phyloP scores from a whole-genome alignment of 2,329 filamentous ascomycete species.

The Alternaria gaisen region DNA sequence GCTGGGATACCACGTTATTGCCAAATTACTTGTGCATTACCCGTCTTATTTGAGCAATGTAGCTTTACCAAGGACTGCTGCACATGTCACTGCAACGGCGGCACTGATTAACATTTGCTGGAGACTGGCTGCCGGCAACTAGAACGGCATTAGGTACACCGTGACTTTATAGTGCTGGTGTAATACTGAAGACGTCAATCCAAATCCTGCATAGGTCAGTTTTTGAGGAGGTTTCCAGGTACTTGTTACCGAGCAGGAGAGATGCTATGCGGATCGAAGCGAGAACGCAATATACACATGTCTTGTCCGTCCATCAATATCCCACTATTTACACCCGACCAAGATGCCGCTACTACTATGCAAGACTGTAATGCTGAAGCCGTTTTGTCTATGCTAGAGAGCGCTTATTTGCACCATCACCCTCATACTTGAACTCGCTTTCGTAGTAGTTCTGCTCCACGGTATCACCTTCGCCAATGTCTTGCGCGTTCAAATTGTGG shows the following conservation, averaged over 20 bases:
- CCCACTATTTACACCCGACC: neutral
- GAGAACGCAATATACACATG: neutral
- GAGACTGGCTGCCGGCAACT: constrained; percentile 29
- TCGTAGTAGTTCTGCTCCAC: neutral
- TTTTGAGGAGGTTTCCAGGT: neutral
- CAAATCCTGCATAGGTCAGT: neutral
- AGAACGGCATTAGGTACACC: constrained; percentile 12
- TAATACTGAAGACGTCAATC: neutral
- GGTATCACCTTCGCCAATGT: neutral
- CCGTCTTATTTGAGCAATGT: constrained; percentile 32
- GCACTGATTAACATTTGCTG: constrained; percentile 35
- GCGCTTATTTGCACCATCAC: neutral
- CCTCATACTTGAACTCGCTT: neutral
- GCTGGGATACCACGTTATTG: constrained; percentile 33
- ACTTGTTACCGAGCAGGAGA: neutral
- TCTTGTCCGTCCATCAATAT: neutral
- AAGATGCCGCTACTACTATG: neutral
- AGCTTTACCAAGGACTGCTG: constrained; percentile 24
- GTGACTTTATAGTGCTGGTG: neutral
- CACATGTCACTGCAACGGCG: constrained; percentile 33
- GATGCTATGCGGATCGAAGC: neutral
- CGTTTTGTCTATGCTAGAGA: neutral
- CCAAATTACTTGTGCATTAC: constrained; percentile 33
- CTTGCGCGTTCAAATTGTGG: neutral
- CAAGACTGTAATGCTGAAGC: neutral